A percentile compares a stretch with the other conserved stretches of the same genome.
Evolutionary conservation across 1,139 yeast species (phyloP).

Genomic region (Saccharomycopsis hybrid): DNA sequence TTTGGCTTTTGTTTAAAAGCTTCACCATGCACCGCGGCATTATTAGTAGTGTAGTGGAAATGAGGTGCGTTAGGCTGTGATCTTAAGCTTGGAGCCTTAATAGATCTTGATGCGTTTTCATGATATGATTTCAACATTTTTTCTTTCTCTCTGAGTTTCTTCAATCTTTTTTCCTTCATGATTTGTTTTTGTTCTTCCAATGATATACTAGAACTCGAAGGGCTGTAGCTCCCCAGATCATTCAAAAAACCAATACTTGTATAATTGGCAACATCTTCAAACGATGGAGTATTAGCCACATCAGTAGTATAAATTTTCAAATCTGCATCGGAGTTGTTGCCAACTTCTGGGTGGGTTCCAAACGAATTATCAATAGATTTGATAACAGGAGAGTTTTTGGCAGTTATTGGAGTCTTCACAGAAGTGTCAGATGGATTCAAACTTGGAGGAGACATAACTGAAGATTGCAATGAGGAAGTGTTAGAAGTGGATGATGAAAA

Average conservation of each 20-base stretch:
- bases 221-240: too few relatives aligned
- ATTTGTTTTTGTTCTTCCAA: conserved; percentile 11
- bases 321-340: too few relatives aligned
- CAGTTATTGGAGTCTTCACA: not conserved
- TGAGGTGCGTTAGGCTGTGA: not conserved
- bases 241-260: too few relatives aligned
- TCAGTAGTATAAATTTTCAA: too few relatives aligned
- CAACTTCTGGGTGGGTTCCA: not conserved
- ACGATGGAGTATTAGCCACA: too few relatives aligned
- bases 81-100: not conserved
- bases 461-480: conserved; percentile 7
- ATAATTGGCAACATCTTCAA: too few relatives aligned
- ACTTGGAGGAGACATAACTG: conserved; percentile 4
- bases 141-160: conserved; percentile 14
- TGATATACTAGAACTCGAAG: not conserved
- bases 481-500: conserved; percentile 1
- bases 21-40: too few relatives aligned
- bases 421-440: not conserved
- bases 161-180: conserved; percentile 6
- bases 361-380: not conserved
- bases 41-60: not conserved
- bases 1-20: too few relatives aligned
- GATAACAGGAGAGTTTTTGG: conserved; percentile 3
- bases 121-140: conserved; percentile 3
- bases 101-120: conserved; percentile 2